Base-by-base conservation (phyloP, 2,329 filamentous ascomycete species). In the Fusarium liriodendri region DNA sequence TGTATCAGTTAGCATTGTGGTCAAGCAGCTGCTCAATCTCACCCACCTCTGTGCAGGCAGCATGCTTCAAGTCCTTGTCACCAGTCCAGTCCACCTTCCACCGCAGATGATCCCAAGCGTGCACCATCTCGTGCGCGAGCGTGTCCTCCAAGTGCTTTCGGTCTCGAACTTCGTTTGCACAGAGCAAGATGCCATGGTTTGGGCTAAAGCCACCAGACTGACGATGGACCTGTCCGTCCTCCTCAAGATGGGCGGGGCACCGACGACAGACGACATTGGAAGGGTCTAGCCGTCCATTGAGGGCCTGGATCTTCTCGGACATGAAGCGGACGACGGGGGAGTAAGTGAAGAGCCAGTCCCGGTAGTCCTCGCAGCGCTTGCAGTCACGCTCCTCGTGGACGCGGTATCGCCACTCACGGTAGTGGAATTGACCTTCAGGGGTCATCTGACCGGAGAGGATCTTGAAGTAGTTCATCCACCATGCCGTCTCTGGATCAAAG, bases 91-190 rank as follows among this genome's bases (percentile, higher is more conserved):
- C 93, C 52, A 98, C 91, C 83, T 98, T 97, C 87, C 95, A 99
- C 73, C 96, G 87, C 77, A 98, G 80, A 82, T 97, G 93, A 82
- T 99, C 97, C 87, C 95, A 98, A 1, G 95, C 95, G 82, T 99
- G 97, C 62, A 99, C 93, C 95, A 99, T 97, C 85, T 99, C 97
- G 83, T 99, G 97, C 32, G 95, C 92, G 79, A 99, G 86, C 13
- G 95, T 98, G 82, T 99, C 97, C 85, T 99, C 97, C 76, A 98
- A 83, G 81, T 98, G 95, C 35, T 92, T 91, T 66, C 91, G 87
- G 80, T 95, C 91, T 68, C 92, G 87, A 80, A 98, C 90, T 84
- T 97, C 92, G 83, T 99, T 99, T 61, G 97, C 95, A 84, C 97
- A 99, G 25, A 99, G 87, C 79, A 97, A 82, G 72, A 99, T 98